Base-by-base conservation (phyloP, 2,329 filamentous ascomycete genomes). In the Raffaelea albimanens region DNA sequence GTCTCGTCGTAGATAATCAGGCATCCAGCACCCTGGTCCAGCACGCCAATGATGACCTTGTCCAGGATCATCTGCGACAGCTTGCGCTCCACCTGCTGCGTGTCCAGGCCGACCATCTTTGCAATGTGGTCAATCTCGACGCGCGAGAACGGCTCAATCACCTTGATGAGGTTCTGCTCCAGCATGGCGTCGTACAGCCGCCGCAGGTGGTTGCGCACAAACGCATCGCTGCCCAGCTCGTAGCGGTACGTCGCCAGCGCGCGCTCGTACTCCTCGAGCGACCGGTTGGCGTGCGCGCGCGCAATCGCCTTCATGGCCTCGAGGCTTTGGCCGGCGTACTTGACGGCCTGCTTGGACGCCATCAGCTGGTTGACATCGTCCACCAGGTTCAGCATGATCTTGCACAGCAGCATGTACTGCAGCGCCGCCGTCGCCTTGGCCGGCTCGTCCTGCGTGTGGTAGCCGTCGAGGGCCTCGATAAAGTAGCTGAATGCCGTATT, bases 291-390 rank as follows among this genome's bases (percentile, higher is more conserved):
- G 72, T 98, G 94, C 43, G 93, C 93, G 55, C 89, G 85, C 40
- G 91, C 93, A 53, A 98, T 91, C 25, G 94, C 90, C 73, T 98
- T 98, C 93, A 98, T 98, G 50, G 93, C 93, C 68, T 98, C 93
- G 54, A 98, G 81, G 63, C 88, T 93, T 69, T 91, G 88, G 58
- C 91, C 89, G 29, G 90, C 90, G 63, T 98, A 97, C 69, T 94
- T 93, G 62, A 94, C 81, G 36, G 94, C 93, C 67, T 96, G 90
- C 77, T 98, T 98, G 47, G 88, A 94, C 25, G 85, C 81, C 81
- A 98, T 88, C 57, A 98, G 80, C 62, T 85, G 82, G 69, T 91
- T 95, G 65, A 98, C 91, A 66, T 98, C 94, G 72, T 97, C 90
- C 56, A 82, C 88, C 38, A 94, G 76, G 70, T 98, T 98, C 58